Base-by-base conservation (phyloP, 2,329 filamentous ascomycete genomes). In the Xylariaceae sp. region DNA sequence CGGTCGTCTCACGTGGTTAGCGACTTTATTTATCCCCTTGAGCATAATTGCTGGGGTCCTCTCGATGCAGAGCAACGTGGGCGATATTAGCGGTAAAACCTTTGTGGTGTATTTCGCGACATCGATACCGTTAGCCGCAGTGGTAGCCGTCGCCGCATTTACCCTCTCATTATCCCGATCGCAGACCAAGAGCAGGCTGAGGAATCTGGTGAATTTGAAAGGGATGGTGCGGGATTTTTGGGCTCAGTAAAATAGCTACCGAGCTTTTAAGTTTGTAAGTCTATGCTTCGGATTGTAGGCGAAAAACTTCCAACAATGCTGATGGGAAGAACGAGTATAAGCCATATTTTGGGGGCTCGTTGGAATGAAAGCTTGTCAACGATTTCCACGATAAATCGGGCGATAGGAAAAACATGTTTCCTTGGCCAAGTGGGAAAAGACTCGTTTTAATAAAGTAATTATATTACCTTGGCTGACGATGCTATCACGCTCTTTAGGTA, bases 1-100 rank as follows among this genome's bases (percentile, higher is more conserved):
- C 17, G 63, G 65, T n/a, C 67, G 70, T 16, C 62, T 74, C 6
- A 73, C 70, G 1, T 71, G 65, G 66, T 57, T 74, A 3, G 71
- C 71, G 3, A 73, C 70, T 1, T 64, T 74, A 47, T 73, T 73
- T 56, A 70, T 73, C 14, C 71, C 71, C 3, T 57, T 74, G 19
- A 71, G 69, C 43, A 65, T 70, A 11, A 59, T 73, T 3, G 67
- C 71, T 12, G 65, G 63, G 1, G 52, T 69, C 21, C 68, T 73
- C 6, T 70, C 68, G 12, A 73, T 74, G 70, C 66, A 68, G 29
- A 52, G 64, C 4, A 58, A 69, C 24, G 47, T 53, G 4, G 49
- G 49, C 7, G 52, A 53, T 2, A 62, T 65, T n/a, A 57, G 54
- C 26, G 23, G 24, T 4, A 21, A 56, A 16, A 69, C 67, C 2